A percentile compares a stretch with the other conserved stretches of the same genome.
These are phyloP conservation scores for Sugiyamaella chiloensis DNA, from an alignment of 805 yeast species.

Conservation along the genomic window DNA sequence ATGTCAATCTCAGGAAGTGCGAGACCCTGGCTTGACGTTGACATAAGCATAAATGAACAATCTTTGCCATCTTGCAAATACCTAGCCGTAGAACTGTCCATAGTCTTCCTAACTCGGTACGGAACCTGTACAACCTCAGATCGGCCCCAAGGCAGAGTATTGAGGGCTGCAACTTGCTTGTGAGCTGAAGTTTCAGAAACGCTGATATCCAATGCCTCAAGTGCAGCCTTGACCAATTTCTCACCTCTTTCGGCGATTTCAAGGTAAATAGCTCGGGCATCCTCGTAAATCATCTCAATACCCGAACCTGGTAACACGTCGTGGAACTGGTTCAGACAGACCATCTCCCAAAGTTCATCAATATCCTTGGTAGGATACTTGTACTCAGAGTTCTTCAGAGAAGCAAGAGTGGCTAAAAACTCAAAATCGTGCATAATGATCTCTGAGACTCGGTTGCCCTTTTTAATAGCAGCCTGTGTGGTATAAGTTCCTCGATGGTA, in stretches of 20 bases:
- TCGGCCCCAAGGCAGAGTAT: slow-evolving; percentile 67
- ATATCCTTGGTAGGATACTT: slow-evolving; percentile 70
- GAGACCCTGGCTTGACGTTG: slow-evolving; percentile 13
- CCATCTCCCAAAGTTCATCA: slow-evolving; percentile 78
- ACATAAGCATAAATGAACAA: not conserved
- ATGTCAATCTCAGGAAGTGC: slow-evolving; percentile 10
- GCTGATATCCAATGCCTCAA: slow-evolving; percentile 40
- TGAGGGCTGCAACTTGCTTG: slow-evolving; percentile 34
- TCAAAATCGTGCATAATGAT: slow-evolving; percentile 81
- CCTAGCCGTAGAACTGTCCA: not conserved
- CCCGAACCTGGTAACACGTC: slow-evolving; percentile 98
- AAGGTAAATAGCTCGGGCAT: slow-evolving; percentile 74
- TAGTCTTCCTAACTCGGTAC: not conserved
- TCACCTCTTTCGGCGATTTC: slow-evolving; percentile 53
- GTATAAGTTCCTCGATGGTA: slow-evolving; percentile 98
- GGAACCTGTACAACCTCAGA: slow-evolving; percentile 43
- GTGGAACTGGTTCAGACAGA: slow-evolving; percentile 89
- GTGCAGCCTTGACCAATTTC: slow-evolving; percentile 50
- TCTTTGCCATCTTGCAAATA: not conserved
- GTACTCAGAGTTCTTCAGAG: slow-evolving; percentile 52
- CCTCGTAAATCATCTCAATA: slow-evolving; percentile 90
- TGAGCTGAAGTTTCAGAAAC: slow-evolving; percentile 12
- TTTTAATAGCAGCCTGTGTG: slow-evolving; percentile 83
- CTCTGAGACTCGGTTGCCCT: slow-evolving; percentile 74
- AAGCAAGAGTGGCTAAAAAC: slow-evolving; percentile 72